These are phyloP conservation scores for Phalaenopsis equestris DNA, from an alignment of 106 monocot genomes.

Conservation along the genomic window DNA sequence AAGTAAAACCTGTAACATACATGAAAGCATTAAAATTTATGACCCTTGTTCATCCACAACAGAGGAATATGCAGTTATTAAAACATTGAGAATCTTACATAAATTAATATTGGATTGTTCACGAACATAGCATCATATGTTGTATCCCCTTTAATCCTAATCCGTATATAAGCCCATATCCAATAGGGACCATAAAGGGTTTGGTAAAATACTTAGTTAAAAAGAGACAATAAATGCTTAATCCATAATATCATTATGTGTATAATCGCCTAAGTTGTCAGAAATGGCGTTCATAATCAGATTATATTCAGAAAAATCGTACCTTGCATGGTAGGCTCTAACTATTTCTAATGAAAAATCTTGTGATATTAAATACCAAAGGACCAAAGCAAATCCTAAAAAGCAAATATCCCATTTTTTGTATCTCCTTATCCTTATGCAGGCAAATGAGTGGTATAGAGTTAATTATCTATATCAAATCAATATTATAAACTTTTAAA, in stretches of 20 bases:
- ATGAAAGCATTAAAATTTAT: too few species aligned
- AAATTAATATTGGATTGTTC: neutral
- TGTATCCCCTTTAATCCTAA: neutral
- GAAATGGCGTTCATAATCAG: neutral
- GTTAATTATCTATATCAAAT: neutral
- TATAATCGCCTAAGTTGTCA: neutral
- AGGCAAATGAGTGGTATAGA: neutral
- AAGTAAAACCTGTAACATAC: too few species aligned
- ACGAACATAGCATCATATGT: neutral
- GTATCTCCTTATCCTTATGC: neutral
- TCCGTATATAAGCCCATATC: neutral
- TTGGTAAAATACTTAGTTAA: neutral
- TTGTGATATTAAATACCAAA: neutral
- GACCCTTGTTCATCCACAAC: too few species aligned
- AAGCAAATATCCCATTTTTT: neutral
- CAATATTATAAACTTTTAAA: neutral
- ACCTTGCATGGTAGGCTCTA: neutral
- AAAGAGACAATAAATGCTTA: neutral
- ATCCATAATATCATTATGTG: neutral
- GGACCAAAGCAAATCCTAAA: neutral
- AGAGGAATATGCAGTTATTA: too few species aligned
- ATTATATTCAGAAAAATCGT: neutral
- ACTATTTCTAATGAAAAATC: neutral
- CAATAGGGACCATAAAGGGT: neutral
- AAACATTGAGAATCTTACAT: neutral